Evolutionary conservation across 2,329 filamentous ascomycete species (phyloP), one percentile per base, ranked within the genome.

Genomic region (Aspergillus phoenicis): DNA sequence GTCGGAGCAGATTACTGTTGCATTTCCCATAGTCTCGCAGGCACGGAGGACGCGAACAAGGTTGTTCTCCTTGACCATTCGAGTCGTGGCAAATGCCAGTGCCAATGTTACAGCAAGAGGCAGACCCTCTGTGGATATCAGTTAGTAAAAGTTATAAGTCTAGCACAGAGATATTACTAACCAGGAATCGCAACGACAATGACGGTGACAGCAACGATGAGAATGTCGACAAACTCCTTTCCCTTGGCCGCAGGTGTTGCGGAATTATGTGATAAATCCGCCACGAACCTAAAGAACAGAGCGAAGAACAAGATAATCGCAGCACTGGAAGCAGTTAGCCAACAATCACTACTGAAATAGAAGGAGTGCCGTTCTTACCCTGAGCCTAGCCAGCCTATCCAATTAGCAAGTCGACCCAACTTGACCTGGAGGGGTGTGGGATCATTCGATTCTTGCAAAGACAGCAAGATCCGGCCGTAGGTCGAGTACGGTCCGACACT

Each of bases 281-380:
- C 91, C 8, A 95, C 81, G 72, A 96, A 97, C 69, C 92, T 86
- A 78, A 97, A 93, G 70, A 97, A 86, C 13, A 97, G 83, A 49
- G 96, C 89, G 51, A 94, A 83, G 78, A 97, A 97, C 51, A 97
- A 82, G 13, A 95, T 80, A 65, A 90, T 91, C 52, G 92, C 91
- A 62, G 85, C 81, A 51, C 77, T 78, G 56, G 8, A 28, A 43
- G 20, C 7, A 38, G 58, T 70, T 41, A 71, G 65, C 33, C 53
- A n/a, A 54, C 7, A 15, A 36, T 3, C 6, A 15, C 5, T 10
- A 15, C 13, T 10, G n/a, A 36, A 36, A 13, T 28, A 33, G 24
- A 20, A 8, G 26, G 10, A 5, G 6, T 17, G 4, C 13, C 28
- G 11, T 22, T 63, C 69, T 71, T 71, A 78, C 77, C 83, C 87